Evolutionary conservation across 2,329 filamentous ascomycete genomes (phyloP).

Genomic region (Anthostomella pinea): DNA sequence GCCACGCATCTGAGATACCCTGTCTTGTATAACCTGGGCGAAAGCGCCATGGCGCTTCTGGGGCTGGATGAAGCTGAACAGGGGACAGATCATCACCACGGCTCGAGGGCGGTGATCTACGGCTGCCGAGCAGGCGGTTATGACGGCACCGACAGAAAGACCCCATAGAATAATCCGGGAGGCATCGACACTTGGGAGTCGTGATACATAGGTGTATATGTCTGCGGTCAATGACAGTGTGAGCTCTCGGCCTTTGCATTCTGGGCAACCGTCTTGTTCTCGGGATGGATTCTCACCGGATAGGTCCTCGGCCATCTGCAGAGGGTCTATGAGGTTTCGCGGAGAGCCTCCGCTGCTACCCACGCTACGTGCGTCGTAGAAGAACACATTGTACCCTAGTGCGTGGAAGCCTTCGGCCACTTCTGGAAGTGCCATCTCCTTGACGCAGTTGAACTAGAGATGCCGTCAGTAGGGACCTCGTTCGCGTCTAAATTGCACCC

Average conservation of each 20-base stretch:
- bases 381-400: slow-evolving; percentile 18
- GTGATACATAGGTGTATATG: slow-evolving; percentile 8
- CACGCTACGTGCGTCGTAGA: slow-evolving; percentile 24
- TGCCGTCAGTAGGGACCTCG: background rate
- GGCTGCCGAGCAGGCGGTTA: slow-evolving; percentile 14
- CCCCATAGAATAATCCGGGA: slow-evolving; percentile 21
- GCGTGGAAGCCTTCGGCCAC: slow-evolving; percentile 19
- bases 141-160: slow-evolving; percentile 20
- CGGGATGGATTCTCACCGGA: slow-evolving; percentile 13
- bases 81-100: slow-evolving; percentile 31
- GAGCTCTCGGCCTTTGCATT: background rate
- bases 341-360: slow-evolving; percentile 22
- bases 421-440: slow-evolving; percentile 24
- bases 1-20: slow-evolving; percentile 7
- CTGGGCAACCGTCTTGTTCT: background rate
- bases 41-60: slow-evolving; percentile 11
- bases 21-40: slow-evolving; percentile 17
- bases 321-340: slow-evolving; percentile 21
- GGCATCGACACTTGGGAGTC: slow-evolving; percentile 16
- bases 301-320: slow-evolving; percentile 16
- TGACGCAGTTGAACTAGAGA: slow-evolving; percentile 27
- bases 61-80: slow-evolving; percentile 17
- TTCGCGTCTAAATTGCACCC: no score
- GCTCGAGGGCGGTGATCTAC: no score
- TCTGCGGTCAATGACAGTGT: background rate